Base-by-base conservation (phyloP, 176 grass and related monocot species). In the Rhipidocladum racemiflorum region DNA sequence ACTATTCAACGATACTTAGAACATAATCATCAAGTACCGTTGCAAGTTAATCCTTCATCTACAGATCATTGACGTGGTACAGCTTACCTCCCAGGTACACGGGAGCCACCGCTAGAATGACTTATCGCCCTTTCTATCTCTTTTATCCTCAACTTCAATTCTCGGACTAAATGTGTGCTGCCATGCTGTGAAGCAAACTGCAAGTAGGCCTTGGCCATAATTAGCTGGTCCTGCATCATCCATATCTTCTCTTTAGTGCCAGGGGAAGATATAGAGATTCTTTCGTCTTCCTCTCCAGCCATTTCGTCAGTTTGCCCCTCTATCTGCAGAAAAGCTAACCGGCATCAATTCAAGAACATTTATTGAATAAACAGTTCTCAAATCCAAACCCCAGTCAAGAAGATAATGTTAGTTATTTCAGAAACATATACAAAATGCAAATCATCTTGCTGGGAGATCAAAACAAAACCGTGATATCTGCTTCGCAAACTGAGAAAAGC, bases 171-270 rank as follows among this genome's bases (percentile, higher is more conserved):
- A 79, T 90, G 88, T 2, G 72, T 40, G 23, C 85, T 91, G 57
- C 90, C 88, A 77, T 76, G 70, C 18, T 48, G 21, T 66, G 92
- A 81, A 81, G 84, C 85, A 76, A 91, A 95, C 20, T 86, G 84
- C 83, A 98, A 70, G 61, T 91, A 98, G 9, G 87, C 85, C 35
- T 77, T 92, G 15, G 90, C 92, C 88, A 93, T 80, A 32, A 98
- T 90, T 62, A 95, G 61, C 55, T 91, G 95, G 53, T 95, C 92
- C 81, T 94, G 88, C 92, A 94, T 94, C 73, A 86, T 81, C 92
- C 86, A 92, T 84, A 97, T 91, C 65, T 89, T 97, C 51, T 86
- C 65, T 60, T 69, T 91, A 50, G 81, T 84, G 65, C 42, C 70
- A 17, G 83, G 50, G 36, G 79, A 67, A 61, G 79, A 84, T 45